Conservation (phyloP, 2,329 filamentous ascomycete genomes). For the Akanthomyces lecanii region DNA sequence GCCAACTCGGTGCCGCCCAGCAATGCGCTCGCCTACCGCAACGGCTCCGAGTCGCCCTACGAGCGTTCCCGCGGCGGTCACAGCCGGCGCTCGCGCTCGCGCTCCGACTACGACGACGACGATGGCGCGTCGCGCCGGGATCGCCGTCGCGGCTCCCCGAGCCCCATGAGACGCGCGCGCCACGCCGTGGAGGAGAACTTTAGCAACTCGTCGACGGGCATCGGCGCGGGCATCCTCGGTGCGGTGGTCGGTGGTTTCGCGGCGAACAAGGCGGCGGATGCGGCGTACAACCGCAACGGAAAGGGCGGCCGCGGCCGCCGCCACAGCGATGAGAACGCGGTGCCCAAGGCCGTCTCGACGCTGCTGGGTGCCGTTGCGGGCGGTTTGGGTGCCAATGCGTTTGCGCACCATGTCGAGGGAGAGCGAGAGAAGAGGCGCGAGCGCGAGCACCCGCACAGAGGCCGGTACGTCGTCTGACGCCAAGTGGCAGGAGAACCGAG, state of each 20-base stretch:
- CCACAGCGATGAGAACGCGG: conserved; percentile 27
- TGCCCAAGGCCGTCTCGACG: conserved; percentile 41
- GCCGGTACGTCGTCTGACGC: background rate
- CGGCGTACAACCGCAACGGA: conserved; percentile 29
- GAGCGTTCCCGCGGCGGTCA: conserved; percentile 9
- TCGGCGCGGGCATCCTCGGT: conserved; percentile 49
- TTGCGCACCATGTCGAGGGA: conserved; percentile 42
- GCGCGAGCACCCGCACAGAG: conserved; percentile 25
- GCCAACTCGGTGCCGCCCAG: conserved; percentile 32
- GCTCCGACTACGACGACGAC: conserved; percentile 13
- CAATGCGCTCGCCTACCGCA: conserved; percentile 24
- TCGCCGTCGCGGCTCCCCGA: conserved; percentile 17
- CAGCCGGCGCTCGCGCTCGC: conserved; percentile 22
- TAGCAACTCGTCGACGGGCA: conserved; percentile 43
- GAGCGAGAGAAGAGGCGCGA: conserved; percentile 31
- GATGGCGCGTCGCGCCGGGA: conserved; percentile 14
- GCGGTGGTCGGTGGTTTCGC: conserved; percentile 52
- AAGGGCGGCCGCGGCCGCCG: conserved; percentile 24
- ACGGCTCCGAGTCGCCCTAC: conserved; percentile 23
- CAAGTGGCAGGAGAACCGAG: background rate
- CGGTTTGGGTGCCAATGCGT: conserved; percentile 50
- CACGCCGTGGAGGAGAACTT: conserved; percentile 44
- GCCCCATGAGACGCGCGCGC: conserved; percentile 38
- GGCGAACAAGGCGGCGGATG: conserved; percentile 45
- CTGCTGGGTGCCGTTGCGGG: conserved; percentile 52